Evolutionary conservation across 495 filamentous ascomycete species (phyloP).

Genomic region (Podospora sp.): DNA sequence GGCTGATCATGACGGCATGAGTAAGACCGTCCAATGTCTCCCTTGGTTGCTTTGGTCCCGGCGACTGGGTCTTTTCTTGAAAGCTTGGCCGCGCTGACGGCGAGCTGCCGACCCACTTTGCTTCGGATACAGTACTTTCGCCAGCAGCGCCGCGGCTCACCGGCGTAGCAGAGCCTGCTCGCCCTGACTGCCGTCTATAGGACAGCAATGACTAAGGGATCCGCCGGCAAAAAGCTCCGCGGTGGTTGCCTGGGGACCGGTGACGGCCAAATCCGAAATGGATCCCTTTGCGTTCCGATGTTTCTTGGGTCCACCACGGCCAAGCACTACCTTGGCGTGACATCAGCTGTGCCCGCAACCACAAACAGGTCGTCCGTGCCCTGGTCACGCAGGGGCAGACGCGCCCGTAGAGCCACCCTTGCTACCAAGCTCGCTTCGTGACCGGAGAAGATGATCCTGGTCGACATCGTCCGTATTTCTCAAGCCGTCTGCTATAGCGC

Average conservation of each 20-base stretch:
- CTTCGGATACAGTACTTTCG: background rate
- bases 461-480: background rate
- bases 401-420: background rate
- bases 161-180: background rate
- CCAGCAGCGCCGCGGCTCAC: background rate
- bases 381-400: background rate
- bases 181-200: background rate
- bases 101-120: background rate
- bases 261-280: background rate
- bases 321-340: background rate
- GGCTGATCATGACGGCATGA: background rate
- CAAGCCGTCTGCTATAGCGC: background rate
- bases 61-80: background rate
- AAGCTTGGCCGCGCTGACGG: background rate
- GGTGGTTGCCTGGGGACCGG: background rate
- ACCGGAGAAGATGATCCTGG: background rate
- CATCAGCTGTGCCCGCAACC: background rate
- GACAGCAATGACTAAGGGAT: no score
- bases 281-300: background rate
- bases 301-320: background rate
- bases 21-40: background rate
- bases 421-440: constrained; percentile 10
- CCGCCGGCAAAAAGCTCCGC: background rate
- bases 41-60: background rate
- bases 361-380: constrained; percentile 1